Evolutionary conservation across 2,329 filamentous ascomycete genomes (phyloP).

Genomic region (Xylariaceae sp.): DNA sequence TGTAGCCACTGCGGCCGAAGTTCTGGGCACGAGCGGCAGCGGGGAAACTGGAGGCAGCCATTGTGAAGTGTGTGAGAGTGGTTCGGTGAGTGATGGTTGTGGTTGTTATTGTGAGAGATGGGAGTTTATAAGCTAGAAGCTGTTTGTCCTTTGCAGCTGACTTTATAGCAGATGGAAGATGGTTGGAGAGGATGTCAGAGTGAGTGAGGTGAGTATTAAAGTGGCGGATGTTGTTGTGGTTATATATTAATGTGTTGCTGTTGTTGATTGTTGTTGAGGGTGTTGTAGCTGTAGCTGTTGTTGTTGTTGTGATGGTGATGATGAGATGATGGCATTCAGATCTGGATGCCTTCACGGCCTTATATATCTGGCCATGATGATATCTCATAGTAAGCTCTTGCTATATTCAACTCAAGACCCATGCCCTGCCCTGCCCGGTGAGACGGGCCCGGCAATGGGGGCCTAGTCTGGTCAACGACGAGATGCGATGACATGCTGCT

Average conservation of each 20-base stretch:
- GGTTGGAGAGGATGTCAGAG: constrained; percentile 1
- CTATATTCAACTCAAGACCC: constrained; percentile 9
- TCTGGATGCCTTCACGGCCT: constrained; percentile 12
- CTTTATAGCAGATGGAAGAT: not conserved
- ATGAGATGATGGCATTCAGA: constrained; percentile 22
- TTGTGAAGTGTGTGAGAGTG: constrained; percentile 25
- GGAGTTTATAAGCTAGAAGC: not conserved
- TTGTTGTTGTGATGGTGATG: constrained; percentile 21
- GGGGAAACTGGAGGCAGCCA: constrained; percentile 33
- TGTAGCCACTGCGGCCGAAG: constrained; percentile 45
- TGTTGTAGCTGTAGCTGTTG: constrained; percentile 5
- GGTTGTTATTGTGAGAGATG: not conserved
- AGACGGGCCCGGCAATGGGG: constrained; percentile 16
- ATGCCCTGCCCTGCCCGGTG: constrained; percentile 5
- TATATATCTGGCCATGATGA: constrained; percentile 14
- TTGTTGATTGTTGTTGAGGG: constrained; percentile 2
- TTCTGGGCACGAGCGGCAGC: constrained; percentile 31
- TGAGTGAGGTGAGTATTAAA: constrained; percentile 1
- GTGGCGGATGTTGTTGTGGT: not conserved
- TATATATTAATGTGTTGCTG: not conserved
- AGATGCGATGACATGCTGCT: constrained; percentile 13
- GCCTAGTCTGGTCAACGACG: constrained; percentile 8
- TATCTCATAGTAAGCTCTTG: constrained; percentile 5
- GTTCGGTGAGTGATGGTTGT: constrained; percentile 5
- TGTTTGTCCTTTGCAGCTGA: constrained; percentile 4